Base-by-base conservation (phyloP, 140 eudicot genomes). In the Ambrosia hybrid region DNA sequence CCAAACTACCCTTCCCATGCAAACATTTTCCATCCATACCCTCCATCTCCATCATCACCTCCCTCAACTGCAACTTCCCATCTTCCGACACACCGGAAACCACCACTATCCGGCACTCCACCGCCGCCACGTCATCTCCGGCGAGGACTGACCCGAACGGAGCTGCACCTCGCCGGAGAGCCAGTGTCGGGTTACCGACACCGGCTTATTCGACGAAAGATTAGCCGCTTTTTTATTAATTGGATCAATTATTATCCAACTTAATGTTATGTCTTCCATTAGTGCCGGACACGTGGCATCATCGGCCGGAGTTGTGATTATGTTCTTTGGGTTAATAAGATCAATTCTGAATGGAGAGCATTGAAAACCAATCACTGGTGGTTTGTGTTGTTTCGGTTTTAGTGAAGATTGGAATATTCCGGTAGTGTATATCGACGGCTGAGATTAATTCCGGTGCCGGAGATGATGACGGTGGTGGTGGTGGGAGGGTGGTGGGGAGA, bases 271-370 rank as follows among this genome's bases (percentile, higher is more conserved):
- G 76, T 89, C 78, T 3, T 68, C 58, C 10, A 51, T 67, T 12
- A 89, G 66, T 0, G n/a, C 68, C 17, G 33, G 13, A 73, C 91
- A 91, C 48, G 82, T 79, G 60, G 64, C 78, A 3, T 84, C 87
- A 0, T 71, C 46, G 9, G 46, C 46, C 46, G 49, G 74, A 4
- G 94, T 91, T 17, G 89, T 86, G 74, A 89, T 74, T 13, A 52
- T 74, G 72, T 89, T 91, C 74, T 91, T 88, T 17, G 96, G 88
- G 72, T 81, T 91, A 46, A 91, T 65, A n/a, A 91, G 59, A 74
- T 91, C 97, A 56, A 91, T 78, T 62, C 96, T 81, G 75, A 91
- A 89, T 41, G 97, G 97, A 5, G 97, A 88, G 75, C 86, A 88
- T 65, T 73, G 78, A 81, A 81, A 91, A 21, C 97, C 96, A 91